These are phyloP conservation scores for Cucumis hystrix DNA, from an alignment of 306 rosid genomes.

Conservation along the genomic window DNA sequence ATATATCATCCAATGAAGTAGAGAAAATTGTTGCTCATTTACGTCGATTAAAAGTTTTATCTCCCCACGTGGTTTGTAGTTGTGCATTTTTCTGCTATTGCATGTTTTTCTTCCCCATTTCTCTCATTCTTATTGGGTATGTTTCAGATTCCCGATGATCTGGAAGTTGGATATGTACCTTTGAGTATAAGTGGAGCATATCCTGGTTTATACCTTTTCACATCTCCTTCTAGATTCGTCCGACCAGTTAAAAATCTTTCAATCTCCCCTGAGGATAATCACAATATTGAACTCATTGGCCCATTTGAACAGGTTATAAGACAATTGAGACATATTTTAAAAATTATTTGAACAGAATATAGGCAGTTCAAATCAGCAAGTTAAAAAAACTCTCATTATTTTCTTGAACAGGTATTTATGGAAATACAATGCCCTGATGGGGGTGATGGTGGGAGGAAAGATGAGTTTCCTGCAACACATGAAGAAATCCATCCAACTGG, in stretches of 20 bases:
- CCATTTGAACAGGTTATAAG: conserved; percentile 85
- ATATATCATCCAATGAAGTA: conserved; percentile 45
- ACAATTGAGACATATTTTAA: not conserved
- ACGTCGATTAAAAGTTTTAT: conserved; percentile 50
- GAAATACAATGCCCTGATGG: conserved; percentile 95
- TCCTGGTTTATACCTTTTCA: conserved; percentile 80
- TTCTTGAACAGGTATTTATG: conserved; percentile 55
- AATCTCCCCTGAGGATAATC: conserved; percentile 33
- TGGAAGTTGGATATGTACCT: conserved; percentile 93
- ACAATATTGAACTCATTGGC: conserved; percentile 70
- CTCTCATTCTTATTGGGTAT: conserved; percentile 13
- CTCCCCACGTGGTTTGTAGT: conserved; percentile 48
- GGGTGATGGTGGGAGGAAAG: conserved; percentile 80
- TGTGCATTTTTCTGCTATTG: not conserved
- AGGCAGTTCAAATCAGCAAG: not conserved
- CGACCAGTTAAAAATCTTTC: conserved; percentile 82
- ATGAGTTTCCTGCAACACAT: conserved; percentile 77
- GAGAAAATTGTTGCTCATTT: conserved; percentile 79
- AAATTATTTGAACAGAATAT: too few species aligned
- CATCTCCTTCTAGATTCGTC: conserved; percentile 71
- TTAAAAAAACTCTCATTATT: not conserved
- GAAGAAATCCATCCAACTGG: conserved; percentile 97
- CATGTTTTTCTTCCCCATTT: not conserved
- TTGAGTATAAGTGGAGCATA: conserved; percentile 80
- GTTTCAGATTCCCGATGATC: conserved; percentile 71